A percentile compares a stretch with the other conserved stretches of the same genome.
Evolutionary conservation across 371 early-diverging fungal genomes (phyloP).

Genomic region (Capniomyces stellatus): DNA sequence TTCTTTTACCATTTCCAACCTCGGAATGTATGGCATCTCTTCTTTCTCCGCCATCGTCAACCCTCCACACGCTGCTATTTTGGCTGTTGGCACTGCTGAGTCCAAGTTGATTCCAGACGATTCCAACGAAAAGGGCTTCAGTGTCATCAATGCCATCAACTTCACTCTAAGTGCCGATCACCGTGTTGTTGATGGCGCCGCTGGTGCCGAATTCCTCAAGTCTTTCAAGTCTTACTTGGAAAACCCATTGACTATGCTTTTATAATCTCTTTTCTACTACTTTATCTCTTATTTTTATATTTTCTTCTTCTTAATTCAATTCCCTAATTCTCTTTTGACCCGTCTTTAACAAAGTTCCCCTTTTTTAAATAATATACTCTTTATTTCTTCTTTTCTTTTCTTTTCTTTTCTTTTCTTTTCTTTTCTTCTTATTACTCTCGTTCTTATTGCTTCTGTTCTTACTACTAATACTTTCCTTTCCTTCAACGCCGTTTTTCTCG

Average conservation of each 20-base stretch:
- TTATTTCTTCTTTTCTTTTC: no score
- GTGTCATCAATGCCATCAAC: conserved; percentile 49
- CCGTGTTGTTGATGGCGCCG: conserved; percentile 93
- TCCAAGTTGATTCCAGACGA: conserved; percentile 69
- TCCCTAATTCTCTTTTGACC: neutral
- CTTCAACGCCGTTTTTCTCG: no score
- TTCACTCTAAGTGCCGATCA: conserved; percentile 90
- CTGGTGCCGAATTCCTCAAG: conserved; percentile 83
- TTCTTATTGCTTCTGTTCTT: no score
- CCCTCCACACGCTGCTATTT: conserved; percentile 87
- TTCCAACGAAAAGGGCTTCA: conserved; percentile 37
- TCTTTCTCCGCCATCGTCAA: conserved; percentile 96
- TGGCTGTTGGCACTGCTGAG: conserved; percentile 77
- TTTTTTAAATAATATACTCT: no score
- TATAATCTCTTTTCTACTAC: conserved; percentile 28
- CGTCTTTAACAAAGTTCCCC: no score
- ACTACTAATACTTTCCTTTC: no score
- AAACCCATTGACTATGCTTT: conserved; percentile 85
- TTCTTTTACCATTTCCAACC: conserved; percentile 92
- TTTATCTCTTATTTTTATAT: neutral
- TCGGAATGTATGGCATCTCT: conserved; percentile 91
- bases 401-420: no score
- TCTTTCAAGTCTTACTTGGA: conserved; percentile 86
- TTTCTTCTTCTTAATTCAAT: neutral
- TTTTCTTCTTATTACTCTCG: no score